A percentile compares a stretch with the other conserved stretches of the same genome.
phyloP scores from a whole-genome alignment of 1,284 basidiomycete species.

The Puccinia coronata region DNA sequence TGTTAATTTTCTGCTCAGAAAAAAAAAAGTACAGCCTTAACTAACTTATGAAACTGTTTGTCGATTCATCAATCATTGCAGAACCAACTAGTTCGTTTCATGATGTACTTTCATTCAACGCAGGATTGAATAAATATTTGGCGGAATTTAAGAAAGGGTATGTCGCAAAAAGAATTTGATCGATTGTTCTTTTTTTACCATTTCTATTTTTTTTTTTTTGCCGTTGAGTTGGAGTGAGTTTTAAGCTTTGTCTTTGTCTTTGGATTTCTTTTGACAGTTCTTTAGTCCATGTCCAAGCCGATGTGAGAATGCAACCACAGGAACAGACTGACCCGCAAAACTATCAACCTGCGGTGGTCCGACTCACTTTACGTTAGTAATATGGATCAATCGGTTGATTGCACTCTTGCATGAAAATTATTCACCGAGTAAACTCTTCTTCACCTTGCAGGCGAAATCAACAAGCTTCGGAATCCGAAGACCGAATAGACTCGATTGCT shows the following conservation, averaged over 20 bases:
- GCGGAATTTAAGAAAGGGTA: conserved; percentile 46
- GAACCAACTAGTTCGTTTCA: conserved; percentile 35
- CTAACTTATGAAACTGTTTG: not conserved
- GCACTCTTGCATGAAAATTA: not conserved
- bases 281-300: conserved; percentile 40
- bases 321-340: conserved; percentile 19
- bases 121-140: conserved; percentile 37
- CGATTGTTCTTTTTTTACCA: not conserved
- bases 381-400: not conserved
- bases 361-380: conserved; percentile 37
- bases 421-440: not conserved
- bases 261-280: conserved; percentile 16
- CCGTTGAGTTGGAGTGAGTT: too few relatives aligned
- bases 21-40: too few relatives aligned
- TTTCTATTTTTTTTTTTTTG: too few relatives aligned
- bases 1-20: too few relatives aligned
- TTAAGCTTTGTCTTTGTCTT: too few relatives aligned
- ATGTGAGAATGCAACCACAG: conserved; percentile 47
- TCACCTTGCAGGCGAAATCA: conserved; percentile 29
- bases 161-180: not conserved
- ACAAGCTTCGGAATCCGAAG: conserved; percentile 43
- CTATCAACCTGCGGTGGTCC: conserved; percentile 27
- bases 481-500: not conserved
- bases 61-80: not conserved
- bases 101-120: conserved; percentile 41